Evolutionary conservation across 441 rosid species (phyloP), one percentile per base, ranked within the genome.

Genomic region (Croton setiger): DNA sequence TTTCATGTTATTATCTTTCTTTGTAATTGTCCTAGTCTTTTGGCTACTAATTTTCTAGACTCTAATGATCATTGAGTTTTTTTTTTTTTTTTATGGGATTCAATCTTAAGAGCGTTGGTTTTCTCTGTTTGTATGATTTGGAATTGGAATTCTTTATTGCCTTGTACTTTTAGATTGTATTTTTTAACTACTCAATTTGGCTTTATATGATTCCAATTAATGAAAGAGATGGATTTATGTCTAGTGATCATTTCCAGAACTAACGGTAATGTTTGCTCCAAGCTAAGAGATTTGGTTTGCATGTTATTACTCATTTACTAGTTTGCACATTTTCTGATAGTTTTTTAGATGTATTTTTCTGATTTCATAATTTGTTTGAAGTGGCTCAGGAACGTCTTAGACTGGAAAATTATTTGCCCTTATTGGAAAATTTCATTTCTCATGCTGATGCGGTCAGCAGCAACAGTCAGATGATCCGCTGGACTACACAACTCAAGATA

Each of bases 381-480:
- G 65, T 80, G 65, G 44, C 56, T 62, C 81, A 89, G 96, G 96
- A 91, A 75, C 84, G 88, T 18, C 75, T 79, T 18, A 87, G 83
- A 75, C 78, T 89, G 82, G 87, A 82, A 70, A 78, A 79, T 37
- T 91, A 89, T 80, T 60, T 87, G 33, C 91, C 97, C 0, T 35
- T 88, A 72, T 78, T 91, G 83, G 84, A 76, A 58, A 87, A 82
- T 84, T 83, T 89, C 60, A 78, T 86, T 55, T 85, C 72, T 74
- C 83, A 82, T 73, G 78, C 79, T 35, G 84, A 84, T 66, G 65
- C 59, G 36, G 35, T 82, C 44, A 52, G 83, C 68, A 64, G 74
- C 75, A 79, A 75, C 76, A 70, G 51, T 41, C 75, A 44, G 62
- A 80, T 80, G 63, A 68, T 64, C 39, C 68, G 20, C 37, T 74